A percentile compares a stretch with the other conserved stretches of the same genome.
phyloP scores from a whole-genome alignment of 305 asterid genomes.

The Fraxinus greggii region DNA sequence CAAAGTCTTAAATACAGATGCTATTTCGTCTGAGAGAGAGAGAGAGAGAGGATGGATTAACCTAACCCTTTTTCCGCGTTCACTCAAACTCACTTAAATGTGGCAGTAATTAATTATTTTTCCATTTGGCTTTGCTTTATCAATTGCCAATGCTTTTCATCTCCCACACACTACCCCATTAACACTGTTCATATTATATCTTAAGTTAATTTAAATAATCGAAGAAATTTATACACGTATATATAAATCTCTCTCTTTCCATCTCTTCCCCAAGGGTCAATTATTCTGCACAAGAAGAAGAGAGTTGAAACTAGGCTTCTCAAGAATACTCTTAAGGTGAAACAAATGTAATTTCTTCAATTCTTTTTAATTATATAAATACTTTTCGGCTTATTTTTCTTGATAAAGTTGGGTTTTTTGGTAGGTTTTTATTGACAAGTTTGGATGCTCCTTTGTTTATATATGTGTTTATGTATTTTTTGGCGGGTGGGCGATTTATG shows the following conservation, averaged over 20 bases:
- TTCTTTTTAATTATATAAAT: not conserved
- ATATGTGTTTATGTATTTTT: not conserved
- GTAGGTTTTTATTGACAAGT: not conserved
- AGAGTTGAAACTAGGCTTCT: conserved; percentile 22
- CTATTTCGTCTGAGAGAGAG: not conserved
- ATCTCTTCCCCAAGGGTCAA: conserved; percentile 24
- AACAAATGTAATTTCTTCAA: not conserved
- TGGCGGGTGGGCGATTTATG: not conserved
- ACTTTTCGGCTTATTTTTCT: not conserved
- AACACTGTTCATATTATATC: conserved; percentile 11
- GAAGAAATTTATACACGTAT: not conserved
- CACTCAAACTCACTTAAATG: not conserved
- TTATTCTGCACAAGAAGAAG: conserved; percentile 24
- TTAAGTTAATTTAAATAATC: not conserved
- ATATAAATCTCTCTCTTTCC: conserved; percentile 21
- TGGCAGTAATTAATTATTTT: conserved; percentile 17
- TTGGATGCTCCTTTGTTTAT: not conserved
- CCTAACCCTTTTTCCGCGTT: not conserved
- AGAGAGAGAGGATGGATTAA: not conserved
- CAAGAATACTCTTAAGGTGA: conserved; percentile 11
- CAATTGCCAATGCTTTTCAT: conserved; percentile 38
- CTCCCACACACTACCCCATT: conserved; percentile 20
- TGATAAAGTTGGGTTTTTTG: not conserved
- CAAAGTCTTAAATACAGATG: too few species aligned
- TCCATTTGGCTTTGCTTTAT: conserved; percentile 16